These are phyloP conservation scores for Microstroma glucosiphilum DNA, from an alignment of 1,284 basidiomycete genomes.

Conservation along the genomic window DNA sequence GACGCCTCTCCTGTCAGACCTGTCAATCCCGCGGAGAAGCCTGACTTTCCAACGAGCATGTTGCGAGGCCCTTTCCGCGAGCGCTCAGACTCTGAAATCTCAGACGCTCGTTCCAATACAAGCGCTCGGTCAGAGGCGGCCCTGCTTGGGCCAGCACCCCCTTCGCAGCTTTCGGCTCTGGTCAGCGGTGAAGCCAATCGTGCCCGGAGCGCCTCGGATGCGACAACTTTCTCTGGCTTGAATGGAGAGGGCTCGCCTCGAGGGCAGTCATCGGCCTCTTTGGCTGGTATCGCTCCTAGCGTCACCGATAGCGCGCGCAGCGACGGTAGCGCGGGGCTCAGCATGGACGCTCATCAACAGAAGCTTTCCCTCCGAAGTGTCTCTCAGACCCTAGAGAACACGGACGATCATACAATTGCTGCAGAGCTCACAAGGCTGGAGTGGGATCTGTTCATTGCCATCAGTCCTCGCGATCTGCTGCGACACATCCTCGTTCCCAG, in stretches of 20 bases:
- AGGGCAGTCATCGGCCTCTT: conserved; percentile 2
- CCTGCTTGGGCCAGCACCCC: neutral
- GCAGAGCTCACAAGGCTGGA: conserved; percentile 37
- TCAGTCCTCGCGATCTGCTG: conserved; percentile 38
- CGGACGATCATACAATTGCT: conserved; percentile 35
- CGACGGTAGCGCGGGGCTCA: neutral
- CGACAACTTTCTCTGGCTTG: neutral
- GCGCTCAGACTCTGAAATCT: neutral
- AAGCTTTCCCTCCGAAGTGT: conserved; percentile 28
- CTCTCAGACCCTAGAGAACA: conserved; percentile 34
- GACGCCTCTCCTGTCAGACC: conserved; percentile 19
- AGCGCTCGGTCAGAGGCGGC: neutral
- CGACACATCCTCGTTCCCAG: conserved; percentile 38
- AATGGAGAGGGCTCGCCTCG: neutral
- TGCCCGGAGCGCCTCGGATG: conserved; percentile 10
- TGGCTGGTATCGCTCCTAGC: conserved; percentile 3
- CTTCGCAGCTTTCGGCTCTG: neutral
- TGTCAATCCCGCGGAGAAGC: neutral
- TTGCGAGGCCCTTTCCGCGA: neutral
- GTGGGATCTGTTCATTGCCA: conserved; percentile 36
- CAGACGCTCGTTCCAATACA: neutral
- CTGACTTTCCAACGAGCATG: neutral
- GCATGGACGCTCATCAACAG: conserved; percentile 13
- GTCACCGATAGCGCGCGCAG: conserved; percentile 3
- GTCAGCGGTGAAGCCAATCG: neutral